Base-by-base conservation (phyloP, 2,329 filamentous ascomycete genomes). In the Bipolaris oryzae region DNA sequence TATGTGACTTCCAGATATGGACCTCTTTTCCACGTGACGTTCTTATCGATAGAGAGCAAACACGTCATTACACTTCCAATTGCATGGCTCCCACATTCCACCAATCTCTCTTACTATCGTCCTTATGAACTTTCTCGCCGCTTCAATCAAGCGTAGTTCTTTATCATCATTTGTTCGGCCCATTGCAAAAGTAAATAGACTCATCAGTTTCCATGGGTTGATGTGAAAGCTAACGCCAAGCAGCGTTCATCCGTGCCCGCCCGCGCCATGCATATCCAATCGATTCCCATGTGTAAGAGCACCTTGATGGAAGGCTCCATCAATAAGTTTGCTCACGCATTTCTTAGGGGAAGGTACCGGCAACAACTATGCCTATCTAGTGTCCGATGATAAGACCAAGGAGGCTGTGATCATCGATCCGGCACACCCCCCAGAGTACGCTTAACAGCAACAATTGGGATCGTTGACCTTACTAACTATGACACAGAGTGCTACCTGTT, bases 301-400 rank as follows among this genome's bases (percentile, higher is more conserved):
- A 69, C 63, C 62, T 43, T 51, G 50, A 62, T 67, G 55, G 51
- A 47, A 35, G 38, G 41, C 3, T 21, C 2, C 11, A 16, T n/a
- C 6, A 21, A 13, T 28, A 39, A 9, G 25, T 5, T 20, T 35
- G 28, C 56, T 65, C 20, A 64, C 34, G 13, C 0, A 21, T 9
- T 15, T n/a, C 0, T 37, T 54, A 93, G 90, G 90, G 89, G 87
- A 85, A 79, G 90, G 90, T 50, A 87, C 77, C 71, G 84, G 87
- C 72, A 88, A 95, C 78, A 95, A 95, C 80, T 95, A 94, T 78
- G 89, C 91, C 70, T 95, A 95, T 74, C 75, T 83, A 35, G 79
- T 83, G 4, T 79, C 77, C 28, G 80, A 82, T 57, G 79, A 81
- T 58, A 80, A 80, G 69, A 78, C 78, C 18, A 81, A 79, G 58